These are phyloP conservation scores for Populus hybrid DNA, from an alignment of 441 rosid species.

Conservation along the genomic window DNA sequence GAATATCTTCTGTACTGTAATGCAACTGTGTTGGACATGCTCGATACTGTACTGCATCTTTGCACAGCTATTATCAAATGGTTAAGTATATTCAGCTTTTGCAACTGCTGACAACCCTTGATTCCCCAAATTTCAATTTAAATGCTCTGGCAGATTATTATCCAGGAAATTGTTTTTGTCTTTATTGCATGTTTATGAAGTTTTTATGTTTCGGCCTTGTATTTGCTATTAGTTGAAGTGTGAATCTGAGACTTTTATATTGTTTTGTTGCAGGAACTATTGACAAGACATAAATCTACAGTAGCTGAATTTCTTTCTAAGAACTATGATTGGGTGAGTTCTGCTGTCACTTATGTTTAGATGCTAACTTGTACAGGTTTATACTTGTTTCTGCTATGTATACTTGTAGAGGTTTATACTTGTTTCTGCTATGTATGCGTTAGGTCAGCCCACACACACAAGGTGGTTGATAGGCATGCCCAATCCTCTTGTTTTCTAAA, in stretches of 20 bases:
- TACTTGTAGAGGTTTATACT: background rate
- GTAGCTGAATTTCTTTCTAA: slow-evolving; percentile 89
- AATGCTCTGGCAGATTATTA: background rate
- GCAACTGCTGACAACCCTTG: background rate
- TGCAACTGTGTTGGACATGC: background rate
- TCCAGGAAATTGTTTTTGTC: background rate
- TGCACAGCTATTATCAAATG: background rate
- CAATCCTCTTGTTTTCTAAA: background rate
- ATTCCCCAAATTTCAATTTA: background rate
- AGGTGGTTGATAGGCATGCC: background rate
- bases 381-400: too few relatives aligned
- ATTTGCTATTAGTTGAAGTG: too few relatives aligned
- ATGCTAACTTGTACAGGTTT: too few relatives aligned
- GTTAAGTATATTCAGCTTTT: slow-evolving; percentile 1
- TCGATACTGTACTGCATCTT: background rate
- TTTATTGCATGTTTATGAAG: too few relatives aligned
- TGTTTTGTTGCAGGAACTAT: too few relatives aligned
- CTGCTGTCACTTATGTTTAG: background rate
- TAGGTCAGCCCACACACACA: background rate
- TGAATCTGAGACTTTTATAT: too few relatives aligned
- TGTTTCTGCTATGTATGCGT: background rate
- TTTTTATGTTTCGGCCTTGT: too few relatives aligned
- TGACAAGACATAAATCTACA: too few relatives aligned
- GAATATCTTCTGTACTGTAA: background rate
- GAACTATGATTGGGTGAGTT: slow-evolving; percentile 91